phyloP scores from a whole-genome alignment of 140 eudicot species.

The Stevia rebaudiana region DNA sequence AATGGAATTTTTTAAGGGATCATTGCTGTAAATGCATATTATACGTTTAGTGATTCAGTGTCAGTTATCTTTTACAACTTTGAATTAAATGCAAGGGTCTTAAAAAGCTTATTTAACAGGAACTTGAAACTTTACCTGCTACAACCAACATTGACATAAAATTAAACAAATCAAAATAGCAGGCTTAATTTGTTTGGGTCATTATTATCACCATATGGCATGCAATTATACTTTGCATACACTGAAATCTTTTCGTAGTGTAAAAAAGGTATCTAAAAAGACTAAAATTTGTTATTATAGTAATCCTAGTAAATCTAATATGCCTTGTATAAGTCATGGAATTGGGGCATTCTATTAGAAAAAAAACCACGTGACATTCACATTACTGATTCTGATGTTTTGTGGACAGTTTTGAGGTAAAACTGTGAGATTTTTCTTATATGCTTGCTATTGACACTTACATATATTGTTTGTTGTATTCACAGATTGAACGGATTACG shows the following conservation, averaged over 20 bases:
- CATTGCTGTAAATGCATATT: neutral
- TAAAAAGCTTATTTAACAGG: neutral
- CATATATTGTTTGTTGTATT: slow-evolving; percentile 9
- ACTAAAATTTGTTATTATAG: neutral
- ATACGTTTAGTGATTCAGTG: neutral
- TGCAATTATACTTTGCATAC: neutral
- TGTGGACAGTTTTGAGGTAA: neutral
- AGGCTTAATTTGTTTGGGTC: slow-evolving; percentile 4
- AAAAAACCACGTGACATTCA: neutral
- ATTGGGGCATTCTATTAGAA: neutral
- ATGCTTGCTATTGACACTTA: slow-evolving; percentile 8
- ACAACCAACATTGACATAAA: neutral
- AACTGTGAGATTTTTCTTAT: neutral
- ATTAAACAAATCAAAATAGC: neutral
- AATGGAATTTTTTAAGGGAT: neutral
- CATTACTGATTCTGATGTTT: neutral
- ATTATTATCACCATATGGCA: neutral
- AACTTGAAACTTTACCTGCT: neutral
- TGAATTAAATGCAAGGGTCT: slow-evolving; percentile 6
- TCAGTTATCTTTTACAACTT: neutral
- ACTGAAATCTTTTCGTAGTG: neutral
- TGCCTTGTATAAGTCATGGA: neutral
- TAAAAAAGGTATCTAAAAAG: neutral
- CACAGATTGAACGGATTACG: slow-evolving; percentile 77
- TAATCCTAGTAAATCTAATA: neutral